phyloP scores from a whole-genome alignment of 768 basidiomycete genomes.

The Infundibulicybe gibba region DNA sequence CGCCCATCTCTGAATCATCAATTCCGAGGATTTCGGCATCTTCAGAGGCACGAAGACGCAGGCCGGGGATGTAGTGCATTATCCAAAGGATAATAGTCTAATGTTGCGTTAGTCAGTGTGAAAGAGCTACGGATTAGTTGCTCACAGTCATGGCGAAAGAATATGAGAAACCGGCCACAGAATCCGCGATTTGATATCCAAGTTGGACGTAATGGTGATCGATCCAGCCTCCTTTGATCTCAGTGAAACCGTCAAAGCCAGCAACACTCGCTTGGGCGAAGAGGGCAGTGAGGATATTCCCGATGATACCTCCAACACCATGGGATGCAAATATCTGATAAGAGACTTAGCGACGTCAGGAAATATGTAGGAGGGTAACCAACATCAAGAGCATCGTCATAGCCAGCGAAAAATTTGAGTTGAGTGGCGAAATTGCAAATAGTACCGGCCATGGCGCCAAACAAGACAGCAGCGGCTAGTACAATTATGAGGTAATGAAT shows the following conservation, averaged over 20 bases:
- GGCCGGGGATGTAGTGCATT: constrained; percentile 85
- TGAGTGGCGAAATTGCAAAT: constrained; percentile 95
- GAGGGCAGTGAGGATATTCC: constrained; percentile 81
- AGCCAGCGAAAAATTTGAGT: constrained; percentile 77
- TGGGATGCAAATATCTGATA: constrained; percentile 85
- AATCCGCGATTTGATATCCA: constrained; percentile 81
- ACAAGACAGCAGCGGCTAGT: constrained; percentile 75
- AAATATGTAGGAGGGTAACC: constrained; percentile 15
- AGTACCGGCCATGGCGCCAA: constrained; percentile 81
- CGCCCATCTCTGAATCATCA: constrained; percentile 88
- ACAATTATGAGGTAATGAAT: not conserved
- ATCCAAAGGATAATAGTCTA: constrained; percentile 81
- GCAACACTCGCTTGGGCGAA: constrained; percentile 85
- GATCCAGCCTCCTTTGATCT: constrained; percentile 82
- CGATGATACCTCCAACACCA: constrained; percentile 72
- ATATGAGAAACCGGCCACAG: constrained; percentile 59
- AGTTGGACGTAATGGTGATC: constrained; percentile 81
- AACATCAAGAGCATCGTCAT: constrained; percentile 82
- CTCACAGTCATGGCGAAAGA: constrained; percentile 76
- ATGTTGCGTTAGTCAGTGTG: not conserved
- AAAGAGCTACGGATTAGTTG: constrained; percentile 4
- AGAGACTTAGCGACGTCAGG: not conserved
- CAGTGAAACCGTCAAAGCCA: constrained; percentile 68
- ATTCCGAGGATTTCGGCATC: constrained; percentile 79
- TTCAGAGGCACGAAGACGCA: constrained; percentile 64